phyloP scores from a whole-genome alignment of 208 protist species.

The Leishmania amazonensis region DNA sequence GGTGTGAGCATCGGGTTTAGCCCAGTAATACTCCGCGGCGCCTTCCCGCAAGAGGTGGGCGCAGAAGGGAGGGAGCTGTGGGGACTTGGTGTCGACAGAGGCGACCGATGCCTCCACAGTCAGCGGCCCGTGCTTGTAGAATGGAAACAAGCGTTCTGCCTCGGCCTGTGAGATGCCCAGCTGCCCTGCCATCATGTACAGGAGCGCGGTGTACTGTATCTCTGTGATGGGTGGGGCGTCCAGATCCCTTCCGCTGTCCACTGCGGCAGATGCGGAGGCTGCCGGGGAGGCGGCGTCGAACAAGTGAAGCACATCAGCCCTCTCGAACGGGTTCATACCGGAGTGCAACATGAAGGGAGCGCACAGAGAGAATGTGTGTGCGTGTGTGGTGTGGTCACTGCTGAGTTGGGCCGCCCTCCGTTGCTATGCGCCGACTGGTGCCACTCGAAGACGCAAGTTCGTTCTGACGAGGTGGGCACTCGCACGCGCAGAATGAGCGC shows the following conservation, averaged over 20 bases:
- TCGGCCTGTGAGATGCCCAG: conserved; percentile 14
- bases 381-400: neutral
- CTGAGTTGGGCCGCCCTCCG: neutral
- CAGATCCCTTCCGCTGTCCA: conserved; percentile 6
- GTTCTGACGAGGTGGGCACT: neutral
- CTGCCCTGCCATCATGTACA: conserved; percentile 26
- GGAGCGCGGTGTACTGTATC: conserved; percentile 28
- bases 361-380: neutral
- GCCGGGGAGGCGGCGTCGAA: conserved; percentile 13
- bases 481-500: neutral
- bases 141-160: conserved; percentile 21
- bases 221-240: conserved; percentile 14
- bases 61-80: conserved; percentile 35
- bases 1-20: neutral
- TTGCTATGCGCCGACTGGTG: neutral
- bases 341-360: conserved; percentile 8
- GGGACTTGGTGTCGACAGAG: neutral
- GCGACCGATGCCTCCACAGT: neutral
- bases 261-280: neutral
- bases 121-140: neutral
- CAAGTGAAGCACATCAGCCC: conserved; percentile 40
- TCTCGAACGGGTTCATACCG: conserved; percentile 12
- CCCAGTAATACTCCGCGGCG: conserved; percentile 19
- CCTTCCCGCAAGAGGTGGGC: conserved; percentile 56
- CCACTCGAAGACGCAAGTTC: neutral